Conservation (phyloP, 164 flowering plant species). For the Sedum album region DNA sequence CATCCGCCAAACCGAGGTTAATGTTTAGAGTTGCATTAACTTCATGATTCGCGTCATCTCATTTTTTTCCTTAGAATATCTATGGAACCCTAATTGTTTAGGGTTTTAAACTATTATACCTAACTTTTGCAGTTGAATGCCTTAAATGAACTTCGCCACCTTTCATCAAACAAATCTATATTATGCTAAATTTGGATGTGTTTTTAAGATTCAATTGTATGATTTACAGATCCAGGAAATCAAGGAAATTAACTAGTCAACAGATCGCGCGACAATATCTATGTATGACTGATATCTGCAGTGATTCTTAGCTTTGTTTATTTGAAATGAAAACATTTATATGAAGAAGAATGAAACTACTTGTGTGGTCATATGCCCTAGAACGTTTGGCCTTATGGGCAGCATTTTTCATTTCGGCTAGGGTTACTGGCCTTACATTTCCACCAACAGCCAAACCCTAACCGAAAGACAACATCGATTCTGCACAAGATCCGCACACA, state of each 20-base stretch:
- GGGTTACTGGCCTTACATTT: not conserved
- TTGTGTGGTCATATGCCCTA: not conserved
- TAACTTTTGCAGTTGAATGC: not conserved
- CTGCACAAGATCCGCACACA: not conserved
- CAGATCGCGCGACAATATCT: not conserved
- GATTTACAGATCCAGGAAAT: too few relatives aligned
- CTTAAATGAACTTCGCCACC: not conserved
- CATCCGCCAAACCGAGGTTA: too few relatives aligned
- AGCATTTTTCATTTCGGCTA: not conserved
- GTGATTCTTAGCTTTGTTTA: not conserved
- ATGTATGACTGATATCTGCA: too few relatives aligned
- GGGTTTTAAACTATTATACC: not conserved
- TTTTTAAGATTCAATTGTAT: not conserved
- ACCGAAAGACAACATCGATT: not conserved
- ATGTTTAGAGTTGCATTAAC: too few relatives aligned
- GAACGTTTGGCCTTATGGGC: not conserved
- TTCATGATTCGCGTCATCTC: not conserved
- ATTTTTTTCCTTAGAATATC: not conserved
- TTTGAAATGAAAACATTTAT: not conserved
- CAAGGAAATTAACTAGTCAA: not conserved
- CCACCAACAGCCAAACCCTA: conserved; percentile 1
- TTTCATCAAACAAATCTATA: not conserved
- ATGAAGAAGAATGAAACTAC: not conserved
- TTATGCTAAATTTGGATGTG: not conserved
- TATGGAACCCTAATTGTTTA: not conserved